These are phyloP conservation scores for Lithohypha guttulata DNA, from an alignment of 2,329 filamentous ascomycete species.

Conservation along the genomic window DNA sequence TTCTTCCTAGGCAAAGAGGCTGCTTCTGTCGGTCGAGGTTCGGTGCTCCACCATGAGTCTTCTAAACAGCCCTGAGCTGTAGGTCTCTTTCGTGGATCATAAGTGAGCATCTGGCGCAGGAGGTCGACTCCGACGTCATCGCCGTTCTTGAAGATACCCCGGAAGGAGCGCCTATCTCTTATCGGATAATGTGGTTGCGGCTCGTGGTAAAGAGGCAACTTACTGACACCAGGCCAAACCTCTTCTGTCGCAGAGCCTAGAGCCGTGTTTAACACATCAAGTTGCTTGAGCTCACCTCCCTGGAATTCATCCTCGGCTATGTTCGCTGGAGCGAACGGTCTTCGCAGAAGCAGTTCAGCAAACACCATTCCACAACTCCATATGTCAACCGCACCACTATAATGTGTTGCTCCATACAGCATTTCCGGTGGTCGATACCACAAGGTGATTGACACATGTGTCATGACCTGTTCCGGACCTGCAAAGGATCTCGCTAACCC, in stretches of 20 bases:
- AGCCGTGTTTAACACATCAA: constrained; percentile 70
- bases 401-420: constrained; percentile 79
- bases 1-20: constrained; percentile 70
- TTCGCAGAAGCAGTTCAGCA: constrained; percentile 74
- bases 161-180: constrained; percentile 60
- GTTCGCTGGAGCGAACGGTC: constrained; percentile 72
- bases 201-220: constrained; percentile 68
- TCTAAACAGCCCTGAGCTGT: constrained; percentile 66
- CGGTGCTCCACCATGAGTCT: constrained; percentile 75
- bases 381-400: constrained; percentile 81
- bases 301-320: constrained; percentile 31
- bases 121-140: constrained; percentile 78
- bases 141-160: constrained; percentile 65
- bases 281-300: constrained; percentile 53
- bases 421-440: constrained; percentile 96
- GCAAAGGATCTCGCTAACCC: constrained; percentile 83
- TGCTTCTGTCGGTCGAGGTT: constrained; percentile 73
- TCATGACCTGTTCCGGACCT: constrained; percentile 83
- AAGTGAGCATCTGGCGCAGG: constrained; percentile 68
- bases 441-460: constrained; percentile 84
- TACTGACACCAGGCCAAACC: constrained; percentile 85
- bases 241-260: constrained; percentile 88
- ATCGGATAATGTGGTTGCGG: constrained; percentile 45
- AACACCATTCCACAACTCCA: constrained; percentile 93
- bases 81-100: constrained; percentile 79